Evolutionary conservation across 495 filamentous ascomycete species (phyloP).

Genomic region (Aspergillus saccharolyticus): DNA sequence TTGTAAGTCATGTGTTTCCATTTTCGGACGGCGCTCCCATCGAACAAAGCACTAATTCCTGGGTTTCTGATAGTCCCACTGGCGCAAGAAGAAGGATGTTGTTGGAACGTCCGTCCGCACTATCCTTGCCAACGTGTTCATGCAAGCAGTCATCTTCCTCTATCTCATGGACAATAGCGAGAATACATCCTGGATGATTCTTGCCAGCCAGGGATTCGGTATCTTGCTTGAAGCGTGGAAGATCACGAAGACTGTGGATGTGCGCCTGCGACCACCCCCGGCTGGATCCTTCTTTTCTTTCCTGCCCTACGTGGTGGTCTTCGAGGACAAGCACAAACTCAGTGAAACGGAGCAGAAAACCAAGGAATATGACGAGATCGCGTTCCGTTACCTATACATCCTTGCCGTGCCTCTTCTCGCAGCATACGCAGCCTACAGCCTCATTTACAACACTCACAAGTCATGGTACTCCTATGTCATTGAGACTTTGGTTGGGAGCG

Average conservation of each 20-base stretch:
- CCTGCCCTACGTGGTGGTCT: constrained; percentile 77
- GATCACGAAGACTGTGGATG: constrained; percentile 93
- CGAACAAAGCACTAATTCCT: constrained; percentile 15
- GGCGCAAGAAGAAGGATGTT: constrained; percentile 98
- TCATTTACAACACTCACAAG: constrained; percentile 93
- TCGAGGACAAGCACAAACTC: constrained; percentile 96
- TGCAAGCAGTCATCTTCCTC: constrained; percentile 94
- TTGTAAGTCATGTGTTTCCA: constrained; percentile 42
- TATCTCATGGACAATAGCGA: constrained; percentile 98
- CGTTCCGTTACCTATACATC: constrained; percentile 94
- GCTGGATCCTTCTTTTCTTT: constrained; percentile 61
- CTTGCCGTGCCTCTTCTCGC: constrained; percentile 80
- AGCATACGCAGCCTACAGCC: constrained; percentile 84
- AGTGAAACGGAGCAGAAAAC: constrained; percentile 95
- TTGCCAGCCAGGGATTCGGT: constrained; percentile 86
- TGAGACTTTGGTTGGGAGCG: constrained; percentile 87
- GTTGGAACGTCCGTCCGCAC: constrained; percentile 93
- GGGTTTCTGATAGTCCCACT: constrained; percentile 58
- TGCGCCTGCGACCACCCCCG: constrained; percentile 67
- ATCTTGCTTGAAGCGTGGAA: constrained; percentile 98
- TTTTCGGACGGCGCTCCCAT: neutral
- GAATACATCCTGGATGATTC: constrained; percentile 98
- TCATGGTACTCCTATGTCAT: constrained; percentile 95
- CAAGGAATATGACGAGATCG: constrained; percentile 95
- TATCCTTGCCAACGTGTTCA: constrained; percentile 95